Evolutionary conservation across 2,329 filamentous ascomycete genomes (phyloP), one percentile per base, ranked within the genome.

Genomic region (Penicillium hordei): DNA sequence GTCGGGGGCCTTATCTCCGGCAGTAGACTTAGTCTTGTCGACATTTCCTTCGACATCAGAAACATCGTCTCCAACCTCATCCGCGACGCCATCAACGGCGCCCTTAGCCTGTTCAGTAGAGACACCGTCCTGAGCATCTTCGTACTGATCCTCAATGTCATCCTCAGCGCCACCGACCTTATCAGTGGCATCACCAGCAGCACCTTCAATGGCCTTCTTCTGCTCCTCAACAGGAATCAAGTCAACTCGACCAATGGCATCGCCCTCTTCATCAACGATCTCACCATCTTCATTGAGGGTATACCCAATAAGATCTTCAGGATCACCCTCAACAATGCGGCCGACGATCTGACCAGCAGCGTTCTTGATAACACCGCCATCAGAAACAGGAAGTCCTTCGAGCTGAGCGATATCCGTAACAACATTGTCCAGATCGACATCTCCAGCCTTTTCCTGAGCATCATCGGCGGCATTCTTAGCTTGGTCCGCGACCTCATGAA

Each of bases 321-420:
- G 71, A 21, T 77, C 73, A 29, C 76, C 76, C 57, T 77, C 76
- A n/a, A 73, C 70, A 38, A 78, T 69, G 29, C 70, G 68, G 27
- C 75, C 76, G 5, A 78, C 61, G 27, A 68, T 63, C 38, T 77
- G 70, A 31, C 75, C 76, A 48, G 73, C 68, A 23, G 72, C 64
- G 42, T 84, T 79, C 63, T 79, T 74, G 62, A 86, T 78, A 33
- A 78, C 71, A 34, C 83, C 84, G 27, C 83, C 82, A 50, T 82
- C 79, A 43, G 82, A 75, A 27, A 85, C 81, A 45, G 74, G 67
- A 4, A 75, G 63, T 10, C 73, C 75, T 17, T 74, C 68, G 13
- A 77, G 67, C 46, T 74, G 68, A 17, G 69, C 66, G 10, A 76
- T 40, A 36, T 72, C 71, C 23, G 70, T 72, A 29, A 74, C 66